Base-by-base conservation (phyloP, 179 eudicot genomes). In the Beta macrorhiza region DNA sequence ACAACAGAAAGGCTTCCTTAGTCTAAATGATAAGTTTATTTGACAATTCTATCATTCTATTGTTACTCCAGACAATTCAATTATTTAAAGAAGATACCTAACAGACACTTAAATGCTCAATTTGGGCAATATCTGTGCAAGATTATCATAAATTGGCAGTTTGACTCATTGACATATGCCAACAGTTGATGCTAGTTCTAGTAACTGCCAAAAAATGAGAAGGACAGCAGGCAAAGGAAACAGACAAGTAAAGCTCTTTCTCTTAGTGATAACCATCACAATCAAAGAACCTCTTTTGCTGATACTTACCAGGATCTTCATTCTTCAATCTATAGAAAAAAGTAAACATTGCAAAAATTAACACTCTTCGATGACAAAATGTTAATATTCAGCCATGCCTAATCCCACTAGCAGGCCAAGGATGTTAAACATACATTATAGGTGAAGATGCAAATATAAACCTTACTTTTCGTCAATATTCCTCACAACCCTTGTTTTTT, bases 251-350 rank as follows among this genome's bases (percentile, higher is more conserved):
- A 74, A 37, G 22, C n/a, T 2, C 63, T 11, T 62, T 51, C 65
- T 52, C 49, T 17, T 49, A 19, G 56, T 47, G 19, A 47, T 5
- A 78, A 20, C 67, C 25, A 72, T 52, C 69, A 62, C n/a, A 72
- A 75, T 8, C 44, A 62, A 82, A 20, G 9, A 79, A 75, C 72
- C 80, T 76, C 72, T 25, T 61, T 80, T 61, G 61, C 42, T 11
- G 79, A 85, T 72, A 77, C 47, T 77, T 67, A 82, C 77, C 64
- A 42, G 63, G 62, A 61, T 82, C 83, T 80, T 83, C 88, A 80
- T 75, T 85, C 79, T 72, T 80, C 72, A 64, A 71, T 85, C 87
- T 76, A 82, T 79, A 82, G 75, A 57, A 84, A 77, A 10, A 67
- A 32, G 61, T n/a, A 75, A 62, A 80, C 65, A 69, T 67, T 25